phyloP scores from a whole-genome alignment of 768 basidiomycete genomes.

The Russula lepida region DNA sequence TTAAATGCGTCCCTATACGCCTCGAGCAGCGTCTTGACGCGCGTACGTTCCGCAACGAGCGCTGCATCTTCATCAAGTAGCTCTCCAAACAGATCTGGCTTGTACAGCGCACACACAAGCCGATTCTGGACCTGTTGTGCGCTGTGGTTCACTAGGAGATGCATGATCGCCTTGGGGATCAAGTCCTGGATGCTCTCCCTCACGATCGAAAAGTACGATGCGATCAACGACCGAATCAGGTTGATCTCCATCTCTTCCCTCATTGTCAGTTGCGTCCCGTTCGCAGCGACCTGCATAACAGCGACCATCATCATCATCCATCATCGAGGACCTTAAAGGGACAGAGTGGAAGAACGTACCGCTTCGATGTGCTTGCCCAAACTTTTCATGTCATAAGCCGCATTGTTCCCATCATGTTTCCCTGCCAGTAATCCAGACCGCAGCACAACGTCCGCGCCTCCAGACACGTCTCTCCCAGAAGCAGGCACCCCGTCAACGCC shows the following conservation, averaged over 20 bases:
- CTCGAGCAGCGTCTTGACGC: conserved; percentile 90
- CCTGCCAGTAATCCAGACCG: conserved; percentile 59
- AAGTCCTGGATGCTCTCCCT: conserved; percentile 96
- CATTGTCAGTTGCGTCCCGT: conserved; percentile 55
- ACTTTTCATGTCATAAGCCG: conserved; percentile 98
- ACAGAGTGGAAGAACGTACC: conserved; percentile 42
- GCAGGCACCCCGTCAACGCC: conserved; percentile 34
- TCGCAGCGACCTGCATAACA: conserved; percentile 36
- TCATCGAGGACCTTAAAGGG: not conserved
- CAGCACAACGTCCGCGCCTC: conserved; percentile 40
- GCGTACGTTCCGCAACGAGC: conserved; percentile 83
- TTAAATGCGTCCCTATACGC: conserved; percentile 95
- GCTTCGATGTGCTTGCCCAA: conserved; percentile 96
- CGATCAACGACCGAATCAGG: conserved; percentile 89
- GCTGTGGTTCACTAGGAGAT: conserved; percentile 94
- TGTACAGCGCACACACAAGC: conserved; percentile 89
- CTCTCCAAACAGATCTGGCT: conserved; percentile 85
- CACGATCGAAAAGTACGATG: conserved; percentile 92
- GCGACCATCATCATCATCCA: not conserved
- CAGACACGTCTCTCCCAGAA: conserved; percentile 59
- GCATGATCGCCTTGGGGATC: conserved; percentile 98
- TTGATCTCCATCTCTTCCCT: conserved; percentile 96
- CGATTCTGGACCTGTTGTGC: conserved; percentile 95
- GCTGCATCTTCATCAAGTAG: conserved; percentile 94
- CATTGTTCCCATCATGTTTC: conserved; percentile 66